Percentiles rank a stretch among this genome's conserved stretches.
Conservation (phyloP, 2,329 filamentous ascomycete species). For the Byssochlamys sp. region DNA sequence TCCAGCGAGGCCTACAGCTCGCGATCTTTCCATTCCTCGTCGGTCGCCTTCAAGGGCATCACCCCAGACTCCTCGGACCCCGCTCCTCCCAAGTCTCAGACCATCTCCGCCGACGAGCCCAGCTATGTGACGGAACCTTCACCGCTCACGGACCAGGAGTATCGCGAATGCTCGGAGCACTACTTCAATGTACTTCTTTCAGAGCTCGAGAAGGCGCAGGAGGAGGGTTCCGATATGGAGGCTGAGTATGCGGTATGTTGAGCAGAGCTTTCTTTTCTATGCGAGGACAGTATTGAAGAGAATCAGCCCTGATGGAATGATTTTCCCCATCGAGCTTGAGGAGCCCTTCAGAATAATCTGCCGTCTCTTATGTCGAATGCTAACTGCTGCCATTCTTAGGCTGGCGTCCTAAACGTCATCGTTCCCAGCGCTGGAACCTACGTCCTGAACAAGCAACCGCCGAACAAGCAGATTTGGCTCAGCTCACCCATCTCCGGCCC, state of each 20-base stretch:
- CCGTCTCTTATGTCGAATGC: constrained; percentile 5
- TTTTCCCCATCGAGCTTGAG: not conserved
- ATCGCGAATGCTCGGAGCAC: constrained; percentile 65
- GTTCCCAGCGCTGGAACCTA: constrained; percentile 67
- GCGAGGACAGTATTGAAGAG: not conserved
- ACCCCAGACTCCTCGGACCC: constrained; percentile 53
- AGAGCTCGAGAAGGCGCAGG: constrained; percentile 63
- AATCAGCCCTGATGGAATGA: not conserved
- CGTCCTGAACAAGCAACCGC: constrained; percentile 95
- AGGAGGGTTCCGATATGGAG: constrained; percentile 64
- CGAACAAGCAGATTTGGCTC: constrained; percentile 95
- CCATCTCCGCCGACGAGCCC: constrained; percentile 30
- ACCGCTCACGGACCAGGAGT: constrained; percentile 59
- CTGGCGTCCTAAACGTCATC: constrained; percentile 71
- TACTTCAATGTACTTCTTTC: constrained; percentile 56
- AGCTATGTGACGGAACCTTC: constrained; percentile 45
- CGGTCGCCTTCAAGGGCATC: constrained; percentile 40
- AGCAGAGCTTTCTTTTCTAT: not conserved
- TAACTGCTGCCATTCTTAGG: constrained; percentile 39
- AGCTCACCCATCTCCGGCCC: constrained; percentile 83
- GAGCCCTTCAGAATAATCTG: not conserved
- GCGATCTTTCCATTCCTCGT: constrained; percentile 24
- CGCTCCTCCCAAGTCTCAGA: constrained; percentile 27
- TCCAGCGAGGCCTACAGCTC: not conserved
- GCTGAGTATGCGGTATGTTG: constrained; percentile 74